Percentiles rank a stretch among this genome's conserved stretches.
Conservation (phyloP, 495 filamentous ascomycete genomes). For the Podospora conica region DNA sequence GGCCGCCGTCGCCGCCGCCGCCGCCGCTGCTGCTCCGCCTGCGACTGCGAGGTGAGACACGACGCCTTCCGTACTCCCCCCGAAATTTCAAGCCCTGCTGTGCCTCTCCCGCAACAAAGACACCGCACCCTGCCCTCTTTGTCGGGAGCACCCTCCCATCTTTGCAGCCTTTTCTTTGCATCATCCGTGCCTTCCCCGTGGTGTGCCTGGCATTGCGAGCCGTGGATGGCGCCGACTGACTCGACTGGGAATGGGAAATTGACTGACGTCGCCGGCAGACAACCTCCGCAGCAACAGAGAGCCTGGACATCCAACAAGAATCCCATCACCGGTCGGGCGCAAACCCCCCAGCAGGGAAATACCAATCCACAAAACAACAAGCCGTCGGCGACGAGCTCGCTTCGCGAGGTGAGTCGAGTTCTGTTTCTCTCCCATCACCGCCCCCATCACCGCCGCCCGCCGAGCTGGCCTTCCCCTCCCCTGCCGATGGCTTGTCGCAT, state of each 20-base stretch:
- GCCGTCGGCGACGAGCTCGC: constrained; percentile 24
- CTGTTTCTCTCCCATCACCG: background rate
- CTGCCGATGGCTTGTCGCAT: constrained; percentile 12
- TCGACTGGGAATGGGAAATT: constrained; percentile 6
- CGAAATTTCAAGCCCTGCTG: constrained; percentile 14
- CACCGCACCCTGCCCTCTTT: background rate
- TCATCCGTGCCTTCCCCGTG: background rate
- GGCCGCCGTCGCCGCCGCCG: constrained; percentile 18
- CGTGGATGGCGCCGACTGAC: background rate
- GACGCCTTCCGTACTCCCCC: constrained; percentile 18
- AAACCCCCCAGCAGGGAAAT: constrained; percentile 17
- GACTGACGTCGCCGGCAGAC: constrained; percentile 30
- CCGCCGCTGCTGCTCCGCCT: constrained; percentile 22
- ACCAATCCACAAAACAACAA: constrained; percentile 28
- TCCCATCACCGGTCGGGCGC: constrained; percentile 33
- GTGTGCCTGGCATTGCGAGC: background rate
- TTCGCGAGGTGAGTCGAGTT: constrained; percentile 32
- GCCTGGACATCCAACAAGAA: constrained; percentile 35
- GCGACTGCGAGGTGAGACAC: constrained; percentile 33
- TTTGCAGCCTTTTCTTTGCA: background rate
- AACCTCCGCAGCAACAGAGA: constrained; percentile 35
- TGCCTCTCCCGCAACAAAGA: constrained; percentile 22
- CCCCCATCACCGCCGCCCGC: background rate
- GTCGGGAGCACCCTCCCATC: constrained; percentile 1
- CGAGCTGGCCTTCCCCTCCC: background rate